Base-by-base conservation (phyloP, 31 red algal species). In the Pterothamnion heteromorphum region DNA sequence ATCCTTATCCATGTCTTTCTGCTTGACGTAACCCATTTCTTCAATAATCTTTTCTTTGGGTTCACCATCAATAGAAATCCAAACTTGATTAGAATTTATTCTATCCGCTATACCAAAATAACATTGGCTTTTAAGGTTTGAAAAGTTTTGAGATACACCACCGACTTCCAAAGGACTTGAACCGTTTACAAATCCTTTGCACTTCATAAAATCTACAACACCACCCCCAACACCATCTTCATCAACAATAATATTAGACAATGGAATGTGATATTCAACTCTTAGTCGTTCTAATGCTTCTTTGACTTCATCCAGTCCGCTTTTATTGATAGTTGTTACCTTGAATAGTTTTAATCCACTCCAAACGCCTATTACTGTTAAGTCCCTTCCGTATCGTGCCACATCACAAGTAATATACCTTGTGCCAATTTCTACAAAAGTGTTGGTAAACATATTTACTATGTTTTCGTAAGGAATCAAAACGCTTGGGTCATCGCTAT, bases 371-470 rank as follows among this genome's bases (percentile, higher is more conserved):
- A 76, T 76, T 30, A 76, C 72, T 30, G 26, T 76, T 76, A 30
- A 30, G 30, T 76, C 72, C 72, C 30, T 76, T 76, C 72, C 72
- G 23, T 76, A 30, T 30, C 72, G 72, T 76, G 72, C 72, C 23
- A 76, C 72, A 76, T 76, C 72, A 76, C 23, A 26, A 30, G 72
- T 76, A 76, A 76, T 76, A 76, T 76, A 76, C 72, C 30, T 76
- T 30, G 72, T 76, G 23, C 72, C 72, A 30, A 30, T 76, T 76
- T 76, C 72, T 76, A 76, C 26, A 76, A 30, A 32, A 76, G 30
- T 32, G 30, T 26, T 26, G 30, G 23, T 76, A 32, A 76, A 76
- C 23, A 30, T 30, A 32, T 76, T 32, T 76, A 76, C 72, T 76
- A 76, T 76, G 72, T 32, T 76, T 30, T 76, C 72, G 72, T 76